Evolutionary conservation across 768 basidiomycete species (phyloP).

Genomic region (Ramaria sp.): DNA sequence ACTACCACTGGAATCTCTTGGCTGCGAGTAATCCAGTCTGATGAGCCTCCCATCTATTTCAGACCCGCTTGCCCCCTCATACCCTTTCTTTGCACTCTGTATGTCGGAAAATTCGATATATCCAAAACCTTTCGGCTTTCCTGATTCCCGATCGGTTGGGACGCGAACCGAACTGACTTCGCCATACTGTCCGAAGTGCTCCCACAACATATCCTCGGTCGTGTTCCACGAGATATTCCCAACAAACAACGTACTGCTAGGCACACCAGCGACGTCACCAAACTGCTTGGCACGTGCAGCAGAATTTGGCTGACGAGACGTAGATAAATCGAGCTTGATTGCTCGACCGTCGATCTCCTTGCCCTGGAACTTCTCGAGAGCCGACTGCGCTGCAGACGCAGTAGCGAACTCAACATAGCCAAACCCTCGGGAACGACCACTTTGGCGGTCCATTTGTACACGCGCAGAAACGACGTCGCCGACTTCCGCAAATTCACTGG

Average conservation of each 20-base stretch:
- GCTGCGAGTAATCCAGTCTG: constrained; percentile 81
- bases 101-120: constrained; percentile 90
- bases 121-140: constrained; percentile 87
- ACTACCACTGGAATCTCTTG: constrained; percentile 53
- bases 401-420: constrained; percentile 74
- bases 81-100: constrained; percentile 72
- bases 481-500: constrained; percentile 77
- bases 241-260: constrained; percentile 75
- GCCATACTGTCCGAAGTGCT: constrained; percentile 81
- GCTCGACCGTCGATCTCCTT: constrained; percentile 88
- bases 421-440: constrained; percentile 76
- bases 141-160: constrained; percentile 87
- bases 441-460: constrained; percentile 77
- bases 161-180: constrained; percentile 78
- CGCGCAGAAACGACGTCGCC: constrained; percentile 85
- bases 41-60: constrained; percentile 76
- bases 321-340: constrained; percentile 76
- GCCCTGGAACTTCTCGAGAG: constrained; percentile 61
- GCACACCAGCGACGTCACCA: constrained; percentile 52
- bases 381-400: constrained; percentile 64
- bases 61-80: constrained; percentile 50
- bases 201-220: constrained; percentile 80
- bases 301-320: constrained; percentile 41
- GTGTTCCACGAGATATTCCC: constrained; percentile 80
- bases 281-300: constrained; percentile 54